Conservation (phyloP, 495 filamentous ascomycete species). For the Astrothelium subdiscretum region DNA sequence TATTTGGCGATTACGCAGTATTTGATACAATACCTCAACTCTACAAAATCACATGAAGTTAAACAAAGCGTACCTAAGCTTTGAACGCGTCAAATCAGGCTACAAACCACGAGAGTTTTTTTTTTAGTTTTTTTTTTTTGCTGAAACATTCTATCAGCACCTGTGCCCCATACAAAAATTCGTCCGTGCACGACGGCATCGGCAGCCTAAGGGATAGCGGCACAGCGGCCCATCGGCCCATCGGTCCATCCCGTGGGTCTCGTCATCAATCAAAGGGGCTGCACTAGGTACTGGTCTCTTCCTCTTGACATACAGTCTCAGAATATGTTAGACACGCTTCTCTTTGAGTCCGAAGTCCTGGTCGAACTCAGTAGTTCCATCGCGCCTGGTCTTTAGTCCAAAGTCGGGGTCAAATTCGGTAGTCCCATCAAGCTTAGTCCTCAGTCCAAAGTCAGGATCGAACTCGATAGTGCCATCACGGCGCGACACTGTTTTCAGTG, state of each 20-base stretch:
- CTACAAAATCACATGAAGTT: too few species aligned
- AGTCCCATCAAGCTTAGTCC: background rate
- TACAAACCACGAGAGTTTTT: too few species aligned
- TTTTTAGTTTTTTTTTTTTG: too few species aligned
- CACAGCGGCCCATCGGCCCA: background rate
- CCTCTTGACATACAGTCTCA: too few species aligned
- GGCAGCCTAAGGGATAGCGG: background rate
- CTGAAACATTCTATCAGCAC: too few species aligned
- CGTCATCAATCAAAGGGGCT: background rate
- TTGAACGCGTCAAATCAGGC: too few species aligned
- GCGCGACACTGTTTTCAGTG: background rate
- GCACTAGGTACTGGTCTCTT: too few species aligned
- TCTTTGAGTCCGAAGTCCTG: background rate
- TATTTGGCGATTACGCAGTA: too few species aligned
- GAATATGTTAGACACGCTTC: background rate
- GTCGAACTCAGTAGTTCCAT: background rate
- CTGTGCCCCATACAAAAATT: too few species aligned
- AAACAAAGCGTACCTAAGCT: too few species aligned
- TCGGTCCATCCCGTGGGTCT: background rate
- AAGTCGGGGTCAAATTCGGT: background rate
- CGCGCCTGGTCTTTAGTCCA: background rate
- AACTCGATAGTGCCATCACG: background rate
- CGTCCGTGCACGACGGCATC: too few species aligned
- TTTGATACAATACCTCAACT: too few species aligned
- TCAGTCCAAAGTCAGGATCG: background rate